Conservation (phyloP, 768 basidiomycete species). For the Mycena galopus region DNA sequence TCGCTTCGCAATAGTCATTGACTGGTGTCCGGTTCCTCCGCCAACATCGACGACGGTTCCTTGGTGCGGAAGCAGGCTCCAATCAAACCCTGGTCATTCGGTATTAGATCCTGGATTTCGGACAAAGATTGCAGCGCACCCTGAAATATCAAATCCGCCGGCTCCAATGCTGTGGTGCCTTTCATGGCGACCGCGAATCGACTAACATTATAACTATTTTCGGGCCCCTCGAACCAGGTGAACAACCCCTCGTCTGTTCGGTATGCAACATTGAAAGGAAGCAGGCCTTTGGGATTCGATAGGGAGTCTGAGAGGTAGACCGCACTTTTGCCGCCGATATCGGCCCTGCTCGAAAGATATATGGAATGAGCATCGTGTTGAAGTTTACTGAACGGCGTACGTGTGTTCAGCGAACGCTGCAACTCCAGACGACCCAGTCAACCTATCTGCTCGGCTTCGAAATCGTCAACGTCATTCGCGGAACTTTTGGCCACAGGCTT, state of each 20-base stretch:
- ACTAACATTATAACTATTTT: neutral
- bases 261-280: neutral
- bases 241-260: neutral
- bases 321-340: slow-evolving; percentile 26
- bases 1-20: slow-evolving; percentile 31
- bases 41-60: slow-evolving; percentile 38
- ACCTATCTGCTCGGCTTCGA: slow-evolving; percentile 16
- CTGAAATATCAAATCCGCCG: slow-evolving; percentile 19
- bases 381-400: slow-evolving; percentile 4
- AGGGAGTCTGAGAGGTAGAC: slow-evolving; percentile 4
- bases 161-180: slow-evolving; percentile 19
- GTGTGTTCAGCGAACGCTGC: slow-evolving; percentile 36
- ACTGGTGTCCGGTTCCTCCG: slow-evolving; percentile 35
- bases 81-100: slow-evolving; percentile 34
- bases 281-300: neutral
- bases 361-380: neutral
- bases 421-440: slow-evolving; percentile 23
- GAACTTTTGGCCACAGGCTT: neutral
- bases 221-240: slow-evolving; percentile 9
- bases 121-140: neutral
- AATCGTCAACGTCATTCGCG: neutral
- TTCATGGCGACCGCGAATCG: slow-evolving; percentile 25
- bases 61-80: slow-evolving; percentile 29
- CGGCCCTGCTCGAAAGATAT: slow-evolving; percentile 26
- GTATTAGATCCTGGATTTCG: neutral